Evolutionary conservation across 2,329 filamentous ascomycete species (phyloP).

Genomic region (Cladosporium sp.): DNA sequence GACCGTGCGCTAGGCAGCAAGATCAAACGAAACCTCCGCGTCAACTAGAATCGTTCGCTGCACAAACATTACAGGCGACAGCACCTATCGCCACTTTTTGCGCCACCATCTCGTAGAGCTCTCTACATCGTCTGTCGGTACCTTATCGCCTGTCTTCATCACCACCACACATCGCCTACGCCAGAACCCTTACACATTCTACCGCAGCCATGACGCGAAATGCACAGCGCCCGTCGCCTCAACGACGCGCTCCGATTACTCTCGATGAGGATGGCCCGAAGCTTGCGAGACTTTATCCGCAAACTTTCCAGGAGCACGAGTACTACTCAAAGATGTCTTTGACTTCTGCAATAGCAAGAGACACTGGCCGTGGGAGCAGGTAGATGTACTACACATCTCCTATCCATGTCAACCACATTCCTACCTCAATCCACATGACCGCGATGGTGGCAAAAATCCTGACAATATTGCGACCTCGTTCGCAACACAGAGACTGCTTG

Average conservation of each 20-base stretch:
- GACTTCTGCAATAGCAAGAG: constrained; percentile 45
- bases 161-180: too few species aligned
- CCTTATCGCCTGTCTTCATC: not conserved
- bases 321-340: constrained; percentile 35
- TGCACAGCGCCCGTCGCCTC: too few species aligned
- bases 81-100: not conserved
- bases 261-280: constrained; percentile 34
- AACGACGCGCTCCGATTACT: too few species aligned
- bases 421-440: constrained; percentile 59
- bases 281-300: constrained; percentile 55
- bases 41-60: too few species aligned
- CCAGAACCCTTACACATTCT: not conserved
- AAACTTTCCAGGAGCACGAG: constrained; percentile 44
- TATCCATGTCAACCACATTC: constrained; percentile 77
- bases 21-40: not conserved
- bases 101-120: not conserved
- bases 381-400: constrained; percentile 70
- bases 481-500: constrained; percentile 47
- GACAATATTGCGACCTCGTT: constrained; percentile 57
- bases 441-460: constrained; percentile 55
- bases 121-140: not conserved
- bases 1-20: not conserved
- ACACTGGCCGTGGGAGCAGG: constrained; percentile 20
- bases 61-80: not conserved
- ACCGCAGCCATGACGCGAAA: not conserved